Base-by-base conservation (phyloP, 352 stramenopile genomes). In the Globisporangium nunn region DNA sequence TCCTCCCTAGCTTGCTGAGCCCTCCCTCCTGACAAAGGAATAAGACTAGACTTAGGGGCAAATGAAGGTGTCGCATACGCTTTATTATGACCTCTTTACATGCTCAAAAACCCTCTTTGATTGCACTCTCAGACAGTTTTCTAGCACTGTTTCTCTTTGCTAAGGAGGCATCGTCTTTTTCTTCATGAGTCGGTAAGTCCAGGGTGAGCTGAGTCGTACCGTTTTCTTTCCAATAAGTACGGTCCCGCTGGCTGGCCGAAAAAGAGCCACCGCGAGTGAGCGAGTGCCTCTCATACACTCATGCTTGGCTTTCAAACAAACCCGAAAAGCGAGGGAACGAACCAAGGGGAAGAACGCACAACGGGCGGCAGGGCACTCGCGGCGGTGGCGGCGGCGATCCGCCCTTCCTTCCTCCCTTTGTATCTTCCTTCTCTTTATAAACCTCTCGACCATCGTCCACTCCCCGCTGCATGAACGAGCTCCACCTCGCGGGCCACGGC, bases 271-370 rank as follows among this genome's bases (percentile, higher is more conserved):
- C n/a, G n/a, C n/a, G n/a, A n/a, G n/a, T 15, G 7, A 15, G n/a
- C 12, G 17, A 11, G 14, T 15, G 40, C 10, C 40, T 23, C 40
- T n/a, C n/a, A n/a, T n/a, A n/a, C n/a, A n/a, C n/a, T n/a, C 40
- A n/a, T 45, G 14, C 17, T 45, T 45, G 40, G 40, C 18, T 45
- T 45, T 18, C 43, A 48, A 48, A 48, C 43, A 48, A n/a, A 48
- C 17, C 43, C 43, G 43, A 48, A 48, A 48, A 48, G 43, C 43
- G 43, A 48, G 43, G 43, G 43, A 54, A 45, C 50, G n/a, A n/a
- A n/a, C n/a, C n/a, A n/a, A n/a, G n/a, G 29, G 39, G 50, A 54
- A 40, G 31, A 54, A 40, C 31, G n/a, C n/a, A n/a, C 17, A 29
- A 52, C 15, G 28, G 30, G 48, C 31, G 43, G 43, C 43, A n/a